Conservation (phyloP, 345 rosid species). For the Pelargonium nanum region DNA sequence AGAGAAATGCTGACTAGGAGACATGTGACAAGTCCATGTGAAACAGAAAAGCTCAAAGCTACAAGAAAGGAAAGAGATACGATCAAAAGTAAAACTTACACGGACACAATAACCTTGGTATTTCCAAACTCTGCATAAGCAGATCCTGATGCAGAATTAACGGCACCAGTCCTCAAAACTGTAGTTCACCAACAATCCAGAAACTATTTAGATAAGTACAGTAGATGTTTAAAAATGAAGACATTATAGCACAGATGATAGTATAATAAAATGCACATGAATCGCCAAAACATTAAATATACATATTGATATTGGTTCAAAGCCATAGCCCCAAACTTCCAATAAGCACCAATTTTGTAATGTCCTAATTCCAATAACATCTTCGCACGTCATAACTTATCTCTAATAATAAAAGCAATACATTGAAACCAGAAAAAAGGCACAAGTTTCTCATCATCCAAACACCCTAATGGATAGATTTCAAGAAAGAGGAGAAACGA, state of each 20-base stretch:
- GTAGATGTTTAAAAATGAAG: neutral
- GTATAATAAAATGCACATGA: neutral
- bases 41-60: neutral
- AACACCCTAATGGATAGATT: neutral
- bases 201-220: neutral
- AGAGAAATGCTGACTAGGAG: neutral
- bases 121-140: slow-evolving; percentile 95
- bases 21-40: neutral
- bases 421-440: neutral
- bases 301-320: no score
- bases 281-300: neutral
- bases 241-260: neutral
- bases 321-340: no score
- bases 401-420: neutral
- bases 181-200: slow-evolving; percentile 11
- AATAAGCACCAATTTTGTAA: no score
- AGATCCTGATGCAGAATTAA: slow-evolving; percentile 84
- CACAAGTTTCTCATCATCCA: neutral
- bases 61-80: neutral
- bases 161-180: slow-evolving; percentile 82
- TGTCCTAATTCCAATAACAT: no score
- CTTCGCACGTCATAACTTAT: neutral
- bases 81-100: slow-evolving; percentile 41
- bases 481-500: neutral
- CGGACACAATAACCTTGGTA: slow-evolving; percentile 90